Conservation (phyloP, 805 yeast genomes). For the Candida bentonensis region DNA sequence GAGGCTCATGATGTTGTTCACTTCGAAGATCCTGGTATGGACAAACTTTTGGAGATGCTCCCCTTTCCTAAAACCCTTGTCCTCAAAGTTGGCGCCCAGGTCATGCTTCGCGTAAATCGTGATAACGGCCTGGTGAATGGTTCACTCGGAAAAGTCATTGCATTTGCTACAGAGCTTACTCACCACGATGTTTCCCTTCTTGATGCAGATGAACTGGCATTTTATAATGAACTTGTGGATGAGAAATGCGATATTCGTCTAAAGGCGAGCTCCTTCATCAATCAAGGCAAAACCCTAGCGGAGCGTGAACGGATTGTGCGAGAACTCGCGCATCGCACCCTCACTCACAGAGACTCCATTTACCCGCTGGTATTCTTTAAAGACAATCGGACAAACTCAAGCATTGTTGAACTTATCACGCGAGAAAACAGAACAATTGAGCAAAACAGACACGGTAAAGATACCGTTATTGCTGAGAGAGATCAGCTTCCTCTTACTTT, state of each 20-base stretch:
- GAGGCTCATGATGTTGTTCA: conserved; percentile 31
- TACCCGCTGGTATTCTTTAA: neutral
- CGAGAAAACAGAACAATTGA: conserved; percentile 6
- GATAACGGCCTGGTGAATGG: conserved; percentile 76
- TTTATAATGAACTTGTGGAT: conserved; percentile 10
- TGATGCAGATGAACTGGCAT: conserved; percentile 4
- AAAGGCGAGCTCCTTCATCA: conserved; percentile 4
- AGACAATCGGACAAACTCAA: neutral
- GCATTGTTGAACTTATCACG: conserved; percentile 14
- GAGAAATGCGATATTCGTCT: conserved; percentile 3
- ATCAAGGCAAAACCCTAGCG: conserved; percentile 1
- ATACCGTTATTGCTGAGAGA: conserved; percentile 42
- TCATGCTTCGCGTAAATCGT: conserved; percentile 66
- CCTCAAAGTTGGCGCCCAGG: conserved; percentile 79
- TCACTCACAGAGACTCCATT: neutral
- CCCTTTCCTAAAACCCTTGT: conserved; percentile 56
- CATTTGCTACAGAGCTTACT: conserved; percentile 26
- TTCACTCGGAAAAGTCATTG: conserved; percentile 59
- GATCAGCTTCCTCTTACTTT: conserved; percentile 70
- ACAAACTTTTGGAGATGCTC: conserved; percentile 36
- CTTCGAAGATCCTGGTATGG: conserved; percentile 15
- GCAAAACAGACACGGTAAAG: conserved; percentile 5
- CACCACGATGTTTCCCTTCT: conserved; percentile 7
- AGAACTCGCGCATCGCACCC: neutral
- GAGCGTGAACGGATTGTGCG: conserved; percentile 1